These are phyloP conservation scores for Escallonia herrerae DNA, from an alignment of 129 eudicot species.

Conservation along the genomic window DNA sequence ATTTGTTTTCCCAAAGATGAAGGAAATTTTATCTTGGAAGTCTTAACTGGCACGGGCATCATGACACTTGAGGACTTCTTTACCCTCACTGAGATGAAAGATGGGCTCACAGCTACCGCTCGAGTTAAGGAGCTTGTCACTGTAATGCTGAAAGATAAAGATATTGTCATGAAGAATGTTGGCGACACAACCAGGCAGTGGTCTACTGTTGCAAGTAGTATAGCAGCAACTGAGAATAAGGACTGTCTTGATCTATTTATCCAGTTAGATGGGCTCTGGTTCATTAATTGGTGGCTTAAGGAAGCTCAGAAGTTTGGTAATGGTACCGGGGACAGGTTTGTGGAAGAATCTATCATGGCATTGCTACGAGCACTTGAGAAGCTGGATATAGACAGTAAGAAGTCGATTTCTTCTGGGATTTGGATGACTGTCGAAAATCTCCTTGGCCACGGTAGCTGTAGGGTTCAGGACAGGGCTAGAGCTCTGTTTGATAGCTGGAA, in stretches of 20 bases:
- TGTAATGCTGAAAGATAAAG: slow-evolving; percentile 30
- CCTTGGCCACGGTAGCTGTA: slow-evolving; percentile 24
- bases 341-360: slow-evolving; percentile 27
- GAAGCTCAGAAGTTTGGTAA: slow-evolving; percentile 26
- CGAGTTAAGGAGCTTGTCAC: slow-evolving; percentile 44
- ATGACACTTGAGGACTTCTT: slow-evolving; percentile 60
- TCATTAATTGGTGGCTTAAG: slow-evolving; percentile 39
- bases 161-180: slow-evolving; percentile 23
- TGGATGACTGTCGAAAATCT: slow-evolving; percentile 27
- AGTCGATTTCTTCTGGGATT: slow-evolving; percentile 29
- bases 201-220: slow-evolving; percentile 43
- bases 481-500: slow-evolving; percentile 39
- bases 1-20: slow-evolving; percentile 6
- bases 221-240: slow-evolving; percentile 38
- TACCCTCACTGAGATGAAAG: slow-evolving; percentile 49
- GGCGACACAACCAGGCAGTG: slow-evolving; percentile 39
- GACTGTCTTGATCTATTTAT: slow-evolving; percentile 53
- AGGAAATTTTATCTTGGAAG: slow-evolving; percentile 12
- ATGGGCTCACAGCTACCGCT: slow-evolving; percentile 46
- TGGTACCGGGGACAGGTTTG: slow-evolving; percentile 23
- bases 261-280: slow-evolving; percentile 43
- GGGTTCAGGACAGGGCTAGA: slow-evolving; percentile 36
- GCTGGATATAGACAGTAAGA: slow-evolving; percentile 23
- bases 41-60: slow-evolving; percentile 9
- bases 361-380: slow-evolving; percentile 38